Base-by-base conservation (phyloP, 345 rosid species). In the Hibiscus tridactylites region DNA sequence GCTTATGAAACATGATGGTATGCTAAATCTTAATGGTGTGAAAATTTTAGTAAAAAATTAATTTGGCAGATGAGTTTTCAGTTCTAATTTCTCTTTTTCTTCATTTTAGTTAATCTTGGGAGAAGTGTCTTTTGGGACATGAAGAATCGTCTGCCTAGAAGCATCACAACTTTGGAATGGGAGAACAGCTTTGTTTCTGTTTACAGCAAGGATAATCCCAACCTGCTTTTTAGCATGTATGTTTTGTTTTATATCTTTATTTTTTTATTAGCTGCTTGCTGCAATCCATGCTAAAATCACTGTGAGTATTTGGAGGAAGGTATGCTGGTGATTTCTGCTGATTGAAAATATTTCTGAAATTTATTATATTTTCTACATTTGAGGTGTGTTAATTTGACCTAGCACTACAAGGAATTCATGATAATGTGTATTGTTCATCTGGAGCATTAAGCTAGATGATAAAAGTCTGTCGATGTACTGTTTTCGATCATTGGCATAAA, bases 121-220 rank as follows among this genome's bases (percentile, higher is more conserved):
- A 89, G 99, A 80, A 95, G 99, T 90, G 98, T 95, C 56, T 95
- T 95, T 81, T 95, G 99, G 99, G 99, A 95, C 79, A 95, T 95
- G 98, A 95, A 92, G 84, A 95, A 95, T 42, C 97, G 99, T 62
- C 91, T 95, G 49, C 99, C 99, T 68, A 84, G 99, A 80, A 95
- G 99, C 81, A 92, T 95, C 70, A 95, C 99, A n/a, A 95, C 98
- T 12, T 83, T 95, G 84, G 99, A 95, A 76, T 95, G 99, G 99
- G 99, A 96, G 85, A 91, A 91, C 78, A 83, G 98, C 77, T 96
- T 92, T 46, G 98, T 96, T 61, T 96, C 99, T 68, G 98, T 89
- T 15, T 96, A 92, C 77, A 96, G 99, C 97, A 96, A 91, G 86
- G 99, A 96, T 83, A 96, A 96, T 73, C 99, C 99, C 1, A 92